Evolutionary conservation across 257 asterid genomes (phyloP).

Genomic region (Sherardia arvensis): DNA sequence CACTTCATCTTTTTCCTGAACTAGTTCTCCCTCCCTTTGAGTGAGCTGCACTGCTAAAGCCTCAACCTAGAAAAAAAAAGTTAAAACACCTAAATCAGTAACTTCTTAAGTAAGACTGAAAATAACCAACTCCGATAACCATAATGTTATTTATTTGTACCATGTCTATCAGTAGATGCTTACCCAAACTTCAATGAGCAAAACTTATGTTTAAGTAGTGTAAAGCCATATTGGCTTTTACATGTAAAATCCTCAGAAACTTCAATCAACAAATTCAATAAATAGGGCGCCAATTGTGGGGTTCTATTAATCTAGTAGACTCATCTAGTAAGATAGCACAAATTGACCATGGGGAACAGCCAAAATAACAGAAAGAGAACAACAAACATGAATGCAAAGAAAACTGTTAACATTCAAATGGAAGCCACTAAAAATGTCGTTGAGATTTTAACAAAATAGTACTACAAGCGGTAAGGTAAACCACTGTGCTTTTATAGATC

Average conservation of each 20-base stretch:
- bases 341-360: not conserved
- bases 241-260: not conserved
- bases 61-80: slow-evolving; percentile 46
- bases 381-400: not conserved
- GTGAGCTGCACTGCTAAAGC: slow-evolving; percentile 83
- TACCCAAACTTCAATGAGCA: not conserved
- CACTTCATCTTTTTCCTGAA: slow-evolving; percentile 89
- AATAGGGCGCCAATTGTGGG: not conserved
- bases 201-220: not conserved
- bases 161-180: not conserved
- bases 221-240: not conserved
- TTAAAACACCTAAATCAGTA: not conserved
- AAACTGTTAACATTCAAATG: not conserved
- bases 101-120: not conserved
- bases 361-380: not conserved
- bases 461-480: not conserved
- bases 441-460: not conserved
- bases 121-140: not conserved
- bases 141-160: not conserved
- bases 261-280: not conserved
- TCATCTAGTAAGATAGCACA: not conserved
- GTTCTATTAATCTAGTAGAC: not conserved
- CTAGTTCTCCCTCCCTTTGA: slow-evolving; percentile 86
- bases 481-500: not conserved
- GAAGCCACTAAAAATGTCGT: not conserved